These are phyloP conservation scores for Melaleuca alternifolia DNA, from an alignment of 345 rosid genomes.

Conservation along the genomic window DNA sequence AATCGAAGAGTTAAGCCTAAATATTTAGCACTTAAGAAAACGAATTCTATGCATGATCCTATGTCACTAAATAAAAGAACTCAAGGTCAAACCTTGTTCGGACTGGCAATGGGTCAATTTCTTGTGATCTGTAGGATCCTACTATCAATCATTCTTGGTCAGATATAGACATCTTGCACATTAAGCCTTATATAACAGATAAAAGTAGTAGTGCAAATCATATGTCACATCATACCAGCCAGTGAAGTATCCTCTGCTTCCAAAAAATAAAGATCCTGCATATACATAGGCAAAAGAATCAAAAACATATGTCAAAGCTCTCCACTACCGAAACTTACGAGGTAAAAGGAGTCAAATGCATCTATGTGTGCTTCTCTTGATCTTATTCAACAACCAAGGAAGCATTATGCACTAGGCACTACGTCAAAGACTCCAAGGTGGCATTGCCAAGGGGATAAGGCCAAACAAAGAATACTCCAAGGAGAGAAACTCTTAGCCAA, in stretches of 20 bases:
- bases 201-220: neutral
- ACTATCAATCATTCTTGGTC: neutral
- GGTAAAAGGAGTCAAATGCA: neutral
- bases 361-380: too few species aligned
- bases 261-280: conserved; percentile 65
- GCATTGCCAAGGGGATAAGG: too few species aligned
- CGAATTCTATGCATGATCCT: neutral
- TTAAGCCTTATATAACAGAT: neutral
- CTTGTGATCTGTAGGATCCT: conserved; percentile 44
- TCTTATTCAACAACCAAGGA: too few species aligned
- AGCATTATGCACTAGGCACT: too few species aligned
- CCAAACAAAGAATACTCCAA: too few species aligned
- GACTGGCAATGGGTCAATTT: conserved; percentile 36
- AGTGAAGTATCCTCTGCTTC: conserved; percentile 46
- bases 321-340: neutral
- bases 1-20: neutral
- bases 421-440: too few species aligned
- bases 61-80: neutral
- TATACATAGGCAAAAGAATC: neutral
- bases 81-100: conserved; percentile 53
- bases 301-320: neutral
- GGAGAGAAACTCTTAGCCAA: too few species aligned
- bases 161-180: neutral
- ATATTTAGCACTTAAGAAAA: neutral
- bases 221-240: conserved; percentile 17